phyloP scores from a whole-genome alignment of 192 early-diverging fungal genomes.

The Anaeromyces robustus region DNA sequence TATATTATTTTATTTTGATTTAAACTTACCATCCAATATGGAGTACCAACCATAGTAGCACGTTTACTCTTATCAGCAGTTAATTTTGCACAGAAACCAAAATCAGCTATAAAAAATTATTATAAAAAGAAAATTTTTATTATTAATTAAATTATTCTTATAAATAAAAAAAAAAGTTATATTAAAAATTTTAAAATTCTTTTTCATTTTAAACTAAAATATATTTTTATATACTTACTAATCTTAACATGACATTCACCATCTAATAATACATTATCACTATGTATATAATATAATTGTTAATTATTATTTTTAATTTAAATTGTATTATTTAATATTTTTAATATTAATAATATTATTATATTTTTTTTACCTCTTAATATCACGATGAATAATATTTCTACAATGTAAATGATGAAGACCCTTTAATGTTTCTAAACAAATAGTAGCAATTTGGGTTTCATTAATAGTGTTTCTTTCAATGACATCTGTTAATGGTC shows the following conservation, averaged over 20 bases:
- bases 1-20: neutral
- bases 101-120: conserved; percentile 55
- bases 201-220: too few species aligned
- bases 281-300: neutral
- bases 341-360: neutral
- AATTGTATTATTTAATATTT: neutral
- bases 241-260: neutral
- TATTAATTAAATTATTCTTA: too few species aligned
- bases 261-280: conserved; percentile 7
- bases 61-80: conserved; percentile 70
- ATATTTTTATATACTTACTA: neutral
- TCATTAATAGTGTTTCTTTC: conserved; percentile 59
- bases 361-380: conserved; percentile 37
- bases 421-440: conserved; percentile 51
- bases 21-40: conserved; percentile 41
- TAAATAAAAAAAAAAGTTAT: too few species aligned
- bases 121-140: neutral
- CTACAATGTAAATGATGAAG: conserved; percentile 63
- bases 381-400: conserved; percentile 81
- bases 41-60: conserved; percentile 76
- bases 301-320: too few species aligned
- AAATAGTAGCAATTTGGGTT: conserved; percentile 16
- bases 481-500: conserved; percentile 91
- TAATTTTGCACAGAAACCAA: conserved; percentile 87
- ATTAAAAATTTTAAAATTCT: too few species aligned